Evolutionary conservation across 139 green algal species (phyloP).

Genomic region (Microglena sp.): DNA sequence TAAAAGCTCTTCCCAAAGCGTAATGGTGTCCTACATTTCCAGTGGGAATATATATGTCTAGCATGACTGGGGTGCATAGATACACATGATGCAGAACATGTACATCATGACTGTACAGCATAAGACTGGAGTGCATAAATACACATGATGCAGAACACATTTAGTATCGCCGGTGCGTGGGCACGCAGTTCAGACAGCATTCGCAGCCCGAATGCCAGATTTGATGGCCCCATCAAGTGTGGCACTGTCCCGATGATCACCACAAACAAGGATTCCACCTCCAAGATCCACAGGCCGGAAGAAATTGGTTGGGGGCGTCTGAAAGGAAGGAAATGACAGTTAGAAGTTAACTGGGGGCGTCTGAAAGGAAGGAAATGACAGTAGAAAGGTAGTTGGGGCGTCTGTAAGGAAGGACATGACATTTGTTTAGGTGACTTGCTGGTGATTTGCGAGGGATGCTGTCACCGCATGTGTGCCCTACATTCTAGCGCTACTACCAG

Average conservation of each 20-base stretch:
- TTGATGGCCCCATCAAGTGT: conserved; percentile 84
- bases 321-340: conserved; percentile 6
- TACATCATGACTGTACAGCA: no score
- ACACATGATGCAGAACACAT: no score
- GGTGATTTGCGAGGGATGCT: neutral
- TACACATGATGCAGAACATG: no score
- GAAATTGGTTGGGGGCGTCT: conserved; percentile 71
- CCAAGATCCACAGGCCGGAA: conserved; percentile 49
- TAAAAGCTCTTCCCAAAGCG: no score
- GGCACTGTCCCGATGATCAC: conserved; percentile 80
- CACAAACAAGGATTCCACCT: conserved; percentile 53
- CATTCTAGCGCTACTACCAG: no score
- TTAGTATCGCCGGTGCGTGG: no score
- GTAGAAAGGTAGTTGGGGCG: neutral
- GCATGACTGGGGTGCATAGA: no score
- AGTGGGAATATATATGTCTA: neutral
- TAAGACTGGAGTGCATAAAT: no score
- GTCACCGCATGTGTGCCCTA: neutral
- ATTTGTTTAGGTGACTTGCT: neutral
- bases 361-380: neutral
- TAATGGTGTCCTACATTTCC: no score
- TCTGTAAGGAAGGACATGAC: neutral
- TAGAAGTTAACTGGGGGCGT: neutral
- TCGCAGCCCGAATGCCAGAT: conserved; percentile 63
- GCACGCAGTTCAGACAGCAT: no score